Percentiles rank a stretch among this genome's conserved stretches.
These are phyloP conservation scores for Akebia trifoliata DNA, from an alignment of 164 flowering plant genomes.

Conservation along the genomic window DNA sequence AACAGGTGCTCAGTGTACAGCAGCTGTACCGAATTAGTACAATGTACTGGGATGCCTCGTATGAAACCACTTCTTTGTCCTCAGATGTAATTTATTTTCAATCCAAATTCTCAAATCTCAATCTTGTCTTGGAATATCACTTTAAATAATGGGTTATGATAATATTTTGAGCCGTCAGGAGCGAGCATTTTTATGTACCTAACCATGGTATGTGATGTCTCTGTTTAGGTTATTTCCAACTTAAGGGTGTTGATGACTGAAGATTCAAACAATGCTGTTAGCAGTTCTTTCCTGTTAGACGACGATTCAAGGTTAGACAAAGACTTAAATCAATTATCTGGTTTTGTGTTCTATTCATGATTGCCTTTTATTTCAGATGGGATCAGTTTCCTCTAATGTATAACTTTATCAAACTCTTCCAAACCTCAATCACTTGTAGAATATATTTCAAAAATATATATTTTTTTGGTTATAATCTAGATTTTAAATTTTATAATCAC, in stretches of 20 bases:
- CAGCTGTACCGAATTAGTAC: conserved; percentile 96
- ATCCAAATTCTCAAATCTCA: conserved; percentile 29
- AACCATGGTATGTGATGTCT: too few relatives aligned
- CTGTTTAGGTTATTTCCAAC: conserved; percentile 48
- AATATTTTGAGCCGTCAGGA: too few relatives aligned
- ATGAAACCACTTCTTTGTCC: conserved; percentile 91
- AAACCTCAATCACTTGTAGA: too few relatives aligned
- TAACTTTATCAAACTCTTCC: too few relatives aligned
- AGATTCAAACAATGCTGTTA: conserved; percentile 63
- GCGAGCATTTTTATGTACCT: too few relatives aligned
- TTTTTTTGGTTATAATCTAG: too few relatives aligned
- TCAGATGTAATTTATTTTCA: conserved; percentile 74
- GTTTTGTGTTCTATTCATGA: not conserved
- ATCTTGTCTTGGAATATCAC: conserved; percentile 26
- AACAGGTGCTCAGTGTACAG: conserved; percentile 94
- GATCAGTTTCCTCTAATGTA: too few relatives aligned
- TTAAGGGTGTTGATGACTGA: conserved; percentile 72
- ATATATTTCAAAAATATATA: too few relatives aligned
- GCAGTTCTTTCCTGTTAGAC: conserved; percentile 62
- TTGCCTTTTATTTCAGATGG: not conserved
- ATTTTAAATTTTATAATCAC: too few relatives aligned
- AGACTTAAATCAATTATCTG: not conserved
- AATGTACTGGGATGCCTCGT: conserved; percentile 99
- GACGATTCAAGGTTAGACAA: conserved; percentile 57
- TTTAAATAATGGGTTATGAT: conserved; percentile 6